Percentiles rank a stretch among this genome's conserved stretches.
phyloP scores from a whole-genome alignment of 208 protist genomes.

The Tritrichomonas musculus region DNA sequence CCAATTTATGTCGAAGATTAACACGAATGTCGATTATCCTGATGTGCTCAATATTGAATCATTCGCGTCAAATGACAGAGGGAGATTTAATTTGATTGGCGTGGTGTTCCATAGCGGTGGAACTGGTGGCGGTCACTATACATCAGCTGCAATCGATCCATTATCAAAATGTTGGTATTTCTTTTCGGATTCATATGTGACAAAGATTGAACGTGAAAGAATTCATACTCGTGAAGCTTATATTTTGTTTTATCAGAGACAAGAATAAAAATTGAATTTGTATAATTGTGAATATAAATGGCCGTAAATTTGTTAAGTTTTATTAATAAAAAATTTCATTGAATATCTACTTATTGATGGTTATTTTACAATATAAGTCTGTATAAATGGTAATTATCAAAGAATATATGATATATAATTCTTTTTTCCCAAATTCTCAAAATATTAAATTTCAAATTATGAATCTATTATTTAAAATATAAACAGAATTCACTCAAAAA shows the following conservation, averaged over 20 bases:
- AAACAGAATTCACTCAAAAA: no score
- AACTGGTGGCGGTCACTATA: background rate
- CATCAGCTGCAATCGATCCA: background rate
- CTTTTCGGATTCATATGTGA: background rate
- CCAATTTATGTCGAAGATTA: background rate
- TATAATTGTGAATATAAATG: no score
- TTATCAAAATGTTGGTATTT: background rate
- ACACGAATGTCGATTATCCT: background rate
- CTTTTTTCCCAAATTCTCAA: no score
- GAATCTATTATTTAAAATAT: no score
- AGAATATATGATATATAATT: no score
- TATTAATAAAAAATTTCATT: no score
- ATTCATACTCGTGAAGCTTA: background rate
- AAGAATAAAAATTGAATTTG: background rate
- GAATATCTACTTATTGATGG: no score
- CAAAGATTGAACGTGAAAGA: background rate
- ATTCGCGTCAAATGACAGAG: background rate
- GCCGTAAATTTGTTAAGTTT: no score
- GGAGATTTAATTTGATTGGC: background rate
- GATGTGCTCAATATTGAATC: background rate
- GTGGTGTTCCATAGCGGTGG: background rate
- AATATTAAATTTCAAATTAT: no score
- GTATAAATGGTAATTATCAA: no score
- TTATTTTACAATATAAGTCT: no score
- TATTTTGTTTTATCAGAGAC: slow-evolving; percentile 21